Base-by-base conservation (phyloP, 2,329 filamentous ascomycete species). In the Monosporascus sp. region DNA sequence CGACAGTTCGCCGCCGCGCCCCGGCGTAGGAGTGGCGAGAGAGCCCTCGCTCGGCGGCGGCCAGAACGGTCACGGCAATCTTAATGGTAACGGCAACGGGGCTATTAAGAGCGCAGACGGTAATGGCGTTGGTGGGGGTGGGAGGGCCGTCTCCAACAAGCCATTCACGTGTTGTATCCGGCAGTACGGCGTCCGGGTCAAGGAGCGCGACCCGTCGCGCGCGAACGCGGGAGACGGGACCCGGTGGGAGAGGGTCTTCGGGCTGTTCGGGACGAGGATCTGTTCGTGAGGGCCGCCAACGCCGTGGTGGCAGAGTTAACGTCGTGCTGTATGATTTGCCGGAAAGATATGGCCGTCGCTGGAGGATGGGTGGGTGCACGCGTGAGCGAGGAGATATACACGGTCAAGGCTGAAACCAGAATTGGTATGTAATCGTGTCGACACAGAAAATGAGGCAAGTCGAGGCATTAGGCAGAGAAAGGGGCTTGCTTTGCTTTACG, bases 121-220 rank as follows among this genome's bases (percentile, higher is more conserved):
- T 35, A 14, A 14, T 35, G 31, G 31, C 14, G 31, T 35, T 35
- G 11, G 11, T 14, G 31, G 11, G 3, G 5, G 31, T 35, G 31
- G 5, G 31, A 35, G 11, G 31, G 31, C 31, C 31, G 52, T 78
- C 4, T 74, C 73, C 1, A 86, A 85, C 52, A 76, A 72, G 37
- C 82, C 87, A 0, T 91, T 91, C 62, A 70, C 74, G 2, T 91
- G 88, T 66, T 89, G 87, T 61, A 78, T 92, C 56, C 78, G 78
- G 57, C 86, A 91, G 66, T 91, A 88, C 60, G 88, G 87, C 6
- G 72, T 88, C 46, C 75, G 70, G 52, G 67, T 77, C 15, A 57
- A 53, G 5, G 72, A 74, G 56, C 49, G 55, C 24, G 70, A 81
- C 57, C 65, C 70, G 17, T 58, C 53, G 5, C 75, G 75, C 58